These are phyloP conservation scores for Phytophthora ohioensis DNA, from an alignment of 352 stramenopile genomes.

Conservation along the genomic window DNA sequence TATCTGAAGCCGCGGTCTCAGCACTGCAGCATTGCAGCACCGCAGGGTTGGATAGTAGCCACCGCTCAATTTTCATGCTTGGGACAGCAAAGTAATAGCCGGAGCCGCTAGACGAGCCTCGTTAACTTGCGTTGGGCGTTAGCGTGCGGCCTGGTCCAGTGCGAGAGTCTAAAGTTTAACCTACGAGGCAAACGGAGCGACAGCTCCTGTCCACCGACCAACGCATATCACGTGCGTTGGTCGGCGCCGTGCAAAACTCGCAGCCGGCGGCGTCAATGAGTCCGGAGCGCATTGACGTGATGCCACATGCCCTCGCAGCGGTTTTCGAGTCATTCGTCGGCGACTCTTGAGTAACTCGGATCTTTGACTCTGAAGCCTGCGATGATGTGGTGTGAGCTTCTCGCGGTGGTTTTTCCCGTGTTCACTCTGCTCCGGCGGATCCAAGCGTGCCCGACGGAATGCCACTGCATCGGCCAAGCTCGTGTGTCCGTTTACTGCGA, in stretches of 20 bases:
- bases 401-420: slow-evolving; percentile 12
- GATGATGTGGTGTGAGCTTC: slow-evolving; percentile 26
- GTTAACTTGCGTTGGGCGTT: slow-evolving; percentile 13
- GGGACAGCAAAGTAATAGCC: slow-evolving; percentile 21
- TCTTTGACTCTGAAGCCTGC: slow-evolving; percentile 16
- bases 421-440: slow-evolving; percentile 17
- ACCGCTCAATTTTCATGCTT: slow-evolving; percentile 10
- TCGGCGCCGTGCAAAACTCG: not conserved
- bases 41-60: not conserved
- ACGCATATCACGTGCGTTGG: slow-evolving; percentile 16
- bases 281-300: slow-evolving; percentile 14
- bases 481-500: slow-evolving; percentile 83
- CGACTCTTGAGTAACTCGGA: slow-evolving; percentile 32
- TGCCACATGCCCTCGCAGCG: slow-evolving; percentile 14
- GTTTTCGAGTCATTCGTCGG: slow-evolving; percentile 20
- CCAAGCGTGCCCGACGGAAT: slow-evolving; percentile 54
- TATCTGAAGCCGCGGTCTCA: slow-evolving; percentile 7
- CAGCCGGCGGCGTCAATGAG: slow-evolving; percentile 7
- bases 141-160: slow-evolving; percentile 6
- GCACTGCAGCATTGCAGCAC: slow-evolving; percentile 17
- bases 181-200: slow-evolving; percentile 8
- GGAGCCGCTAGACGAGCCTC: slow-evolving; percentile 28
- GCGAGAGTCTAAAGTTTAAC: slow-evolving; percentile 1
- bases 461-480: slow-evolving; percentile 70
- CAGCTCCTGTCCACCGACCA: slow-evolving; percentile 8